These are phyloP conservation scores for Coemansia sp. DNA, from an alignment of 192 early-diverging fungal species.

Conservation along the genomic window DNA sequence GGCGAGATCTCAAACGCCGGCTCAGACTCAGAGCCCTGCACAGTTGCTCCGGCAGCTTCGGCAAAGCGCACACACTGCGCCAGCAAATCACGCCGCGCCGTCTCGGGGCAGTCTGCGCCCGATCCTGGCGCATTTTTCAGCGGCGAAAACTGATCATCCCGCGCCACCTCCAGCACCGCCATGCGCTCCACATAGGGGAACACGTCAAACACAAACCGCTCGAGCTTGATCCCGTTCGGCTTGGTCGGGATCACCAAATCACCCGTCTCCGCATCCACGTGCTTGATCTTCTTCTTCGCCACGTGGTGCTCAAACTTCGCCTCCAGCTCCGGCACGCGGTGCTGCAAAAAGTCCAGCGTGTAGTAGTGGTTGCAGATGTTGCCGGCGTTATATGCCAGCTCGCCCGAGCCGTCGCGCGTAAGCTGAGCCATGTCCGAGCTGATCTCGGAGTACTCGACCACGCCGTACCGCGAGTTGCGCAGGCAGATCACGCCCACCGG, in stretches of 20 bases:
- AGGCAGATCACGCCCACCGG: conserved; percentile 94
- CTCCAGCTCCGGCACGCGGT: conserved; percentile 82
- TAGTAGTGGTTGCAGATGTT: conserved; percentile 99
- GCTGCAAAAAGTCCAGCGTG: conserved; percentile 81
- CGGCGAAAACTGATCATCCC: conserved; percentile 95
- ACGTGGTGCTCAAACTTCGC: conserved; percentile 90
- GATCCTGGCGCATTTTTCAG: conserved; percentile 95
- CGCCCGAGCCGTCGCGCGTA: conserved; percentile 58
- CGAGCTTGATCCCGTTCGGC: conserved; percentile 97
- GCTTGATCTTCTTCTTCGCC: conserved; percentile 97
- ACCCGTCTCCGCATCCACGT: conserved; percentile 76
- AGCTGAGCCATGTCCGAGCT: conserved; percentile 67
- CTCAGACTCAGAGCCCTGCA: conserved; percentile 57
- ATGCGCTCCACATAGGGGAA: conserved; percentile 87
- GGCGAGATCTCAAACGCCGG: conserved; percentile 82
- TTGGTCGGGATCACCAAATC: conserved; percentile 67
- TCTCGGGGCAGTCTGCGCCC: conserved; percentile 89
- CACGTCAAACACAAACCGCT: conserved; percentile 99
- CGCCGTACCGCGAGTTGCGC: conserved; percentile 76
- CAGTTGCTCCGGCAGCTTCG: conserved; percentile 76
- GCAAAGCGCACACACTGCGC: conserved; percentile 86
- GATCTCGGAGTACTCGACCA: conserved; percentile 98
- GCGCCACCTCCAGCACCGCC: conserved; percentile 90
- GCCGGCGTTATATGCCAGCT: conserved; percentile 84
- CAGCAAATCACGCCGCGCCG: conserved; percentile 85